phyloP scores from a whole-genome alignment of 1,284 basidiomycete species.

The Microbotryum lychnidis-dioicae region DNA sequence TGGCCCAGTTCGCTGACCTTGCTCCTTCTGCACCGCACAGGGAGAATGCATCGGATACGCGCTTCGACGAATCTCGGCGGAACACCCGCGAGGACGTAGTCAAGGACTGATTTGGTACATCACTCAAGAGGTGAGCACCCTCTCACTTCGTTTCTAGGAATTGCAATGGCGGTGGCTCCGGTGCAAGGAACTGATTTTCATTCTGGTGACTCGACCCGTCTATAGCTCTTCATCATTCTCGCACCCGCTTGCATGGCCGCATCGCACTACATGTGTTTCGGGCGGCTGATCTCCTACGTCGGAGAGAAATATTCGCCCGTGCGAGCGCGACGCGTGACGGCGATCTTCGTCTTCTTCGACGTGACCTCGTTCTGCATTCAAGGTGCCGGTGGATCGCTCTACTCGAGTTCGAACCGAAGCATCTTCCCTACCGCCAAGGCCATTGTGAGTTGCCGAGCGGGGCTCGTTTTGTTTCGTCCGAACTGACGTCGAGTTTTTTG shows the following conservation, averaged over 20 bases:
- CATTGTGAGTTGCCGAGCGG: constrained; percentile 6
- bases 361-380: constrained; percentile 23
- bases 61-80: constrained; percentile 18
- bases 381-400: constrained; percentile 27
- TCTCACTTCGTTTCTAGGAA: not conserved
- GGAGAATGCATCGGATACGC: constrained; percentile 12
- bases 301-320: constrained; percentile 21
- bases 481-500: not conserved
- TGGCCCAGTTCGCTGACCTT: not conserved
- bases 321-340: constrained; percentile 19
- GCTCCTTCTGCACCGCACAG: not conserved
- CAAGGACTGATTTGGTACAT: constrained; percentile 19
- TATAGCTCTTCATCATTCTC: constrained; percentile 21
- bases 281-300: constrained; percentile 21
- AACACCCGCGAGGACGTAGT: constrained; percentile 13
- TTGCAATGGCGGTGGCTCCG: not conserved
- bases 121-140: constrained; percentile 6
- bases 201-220: not conserved
- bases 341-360: constrained; percentile 20
- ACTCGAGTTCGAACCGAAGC: constrained; percentile 13
- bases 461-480: too few relatives aligned
- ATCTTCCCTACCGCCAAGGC: constrained; percentile 23
- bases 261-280: constrained; percentile 17
- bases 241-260: constrained; percentile 21
- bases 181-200: not conserved